A percentile compares a stretch with the other conserved stretches of the same genome.
phyloP scores from a whole-genome alignment of 176 grass and related monocot species.

The Cymbopogon citratus region DNA sequence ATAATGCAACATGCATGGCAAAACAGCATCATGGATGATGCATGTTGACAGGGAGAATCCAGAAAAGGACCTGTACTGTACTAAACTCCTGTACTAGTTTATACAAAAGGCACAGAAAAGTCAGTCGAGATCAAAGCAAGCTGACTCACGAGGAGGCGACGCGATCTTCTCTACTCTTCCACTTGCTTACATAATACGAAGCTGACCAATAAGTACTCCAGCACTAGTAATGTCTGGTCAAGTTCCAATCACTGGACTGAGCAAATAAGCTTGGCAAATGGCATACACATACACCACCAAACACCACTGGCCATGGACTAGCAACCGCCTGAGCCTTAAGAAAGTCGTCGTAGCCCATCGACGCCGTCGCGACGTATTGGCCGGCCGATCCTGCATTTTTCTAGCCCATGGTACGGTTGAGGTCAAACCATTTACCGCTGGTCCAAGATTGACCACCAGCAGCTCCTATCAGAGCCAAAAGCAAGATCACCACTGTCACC shows the following conservation, averaged over 20 bases:
- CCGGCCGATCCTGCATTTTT: neutral
- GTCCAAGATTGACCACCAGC: neutral
- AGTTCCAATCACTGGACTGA: neutral
- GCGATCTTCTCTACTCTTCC: neutral
- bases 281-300: neutral
- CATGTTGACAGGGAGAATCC: slow-evolving; percentile 8
- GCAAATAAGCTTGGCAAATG: neutral
- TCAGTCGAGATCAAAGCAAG: neutral
- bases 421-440: neutral
- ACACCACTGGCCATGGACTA: neutral
- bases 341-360: neutral
- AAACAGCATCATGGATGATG: neutral
- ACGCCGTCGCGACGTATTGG: neutral
- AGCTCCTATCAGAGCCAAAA: neutral
- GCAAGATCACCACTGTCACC: neutral
- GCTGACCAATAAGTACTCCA: neutral
- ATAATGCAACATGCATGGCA: neutral
- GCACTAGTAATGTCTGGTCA: neutral
- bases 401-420: neutral
- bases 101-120: neutral
- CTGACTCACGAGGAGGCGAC: neutral
- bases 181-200: neutral
- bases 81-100: neutral
- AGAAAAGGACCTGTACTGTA: neutral
- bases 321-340: neutral